A percentile compares a stretch with the other conserved stretches of the same genome.
phyloP scores from a whole-genome alignment of 495 filamentous ascomycete species.

The Elasticomyces elasticus region DNA sequence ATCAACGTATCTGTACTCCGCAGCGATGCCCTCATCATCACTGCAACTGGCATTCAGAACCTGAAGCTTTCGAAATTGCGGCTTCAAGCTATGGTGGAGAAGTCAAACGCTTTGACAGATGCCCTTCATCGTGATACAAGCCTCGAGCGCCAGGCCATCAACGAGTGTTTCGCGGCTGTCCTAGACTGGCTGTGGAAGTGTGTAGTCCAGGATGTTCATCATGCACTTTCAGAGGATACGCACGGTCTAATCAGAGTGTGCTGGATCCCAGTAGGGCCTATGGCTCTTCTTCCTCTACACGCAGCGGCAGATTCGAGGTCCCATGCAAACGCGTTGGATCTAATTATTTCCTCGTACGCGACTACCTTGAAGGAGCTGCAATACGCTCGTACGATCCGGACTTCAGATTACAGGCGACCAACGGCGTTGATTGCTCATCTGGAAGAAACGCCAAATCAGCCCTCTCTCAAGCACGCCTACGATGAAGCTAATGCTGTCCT shows the following conservation, averaged over 20 bases:
- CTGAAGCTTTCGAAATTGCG: neutral
- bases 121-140: neutral
- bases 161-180: neutral
- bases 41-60: neutral
- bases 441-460: neutral
- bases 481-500: neutral
- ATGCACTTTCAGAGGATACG: neutral
- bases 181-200: neutral
- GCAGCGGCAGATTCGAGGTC: neutral
- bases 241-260: neutral
- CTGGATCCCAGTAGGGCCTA: neutral
- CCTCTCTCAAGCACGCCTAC: neutral
- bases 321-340: neutral
- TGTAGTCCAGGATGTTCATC: neutral
- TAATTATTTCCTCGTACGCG: neutral
- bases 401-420: neutral
- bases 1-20: neutral
- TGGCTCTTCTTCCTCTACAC: neutral
- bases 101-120: neutral
- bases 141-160: neutral
- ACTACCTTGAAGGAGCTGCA: neutral
- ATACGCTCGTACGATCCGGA: neutral
- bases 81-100: neutral
- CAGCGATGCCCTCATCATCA: neutral
- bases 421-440: neutral